Percentiles rank a stretch among this genome's conserved stretches.
phyloP scores from a whole-genome alignment of 2,329 filamentous ascomycete genomes.

The Penicillium sp. region DNA sequence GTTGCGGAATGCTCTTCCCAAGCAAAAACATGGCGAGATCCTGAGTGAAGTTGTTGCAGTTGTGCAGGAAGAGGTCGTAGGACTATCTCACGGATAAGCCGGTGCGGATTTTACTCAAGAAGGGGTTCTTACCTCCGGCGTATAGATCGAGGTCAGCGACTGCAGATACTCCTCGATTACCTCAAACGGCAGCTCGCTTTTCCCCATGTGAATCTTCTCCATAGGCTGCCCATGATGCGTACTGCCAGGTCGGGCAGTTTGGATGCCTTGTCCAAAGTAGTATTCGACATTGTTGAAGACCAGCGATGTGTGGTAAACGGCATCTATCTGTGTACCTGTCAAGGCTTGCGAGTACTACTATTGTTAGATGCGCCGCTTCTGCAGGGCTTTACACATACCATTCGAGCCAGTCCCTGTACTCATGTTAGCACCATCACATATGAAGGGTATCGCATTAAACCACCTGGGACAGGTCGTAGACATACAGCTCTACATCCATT shows the following conservation, averaged over 20 bases:
- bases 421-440: slow-evolving; percentile 25
- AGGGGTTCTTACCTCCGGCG: slow-evolving; percentile 63
- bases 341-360: slow-evolving; percentile 61
- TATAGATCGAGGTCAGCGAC: slow-evolving; percentile 81
- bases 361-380: slow-evolving; percentile 21
- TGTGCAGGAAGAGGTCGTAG: slow-evolving; percentile 88
- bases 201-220: slow-evolving; percentile 74
- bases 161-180: slow-evolving; percentile 87
- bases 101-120: neutral
- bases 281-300: slow-evolving; percentile 86
- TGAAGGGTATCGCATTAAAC: slow-evolving; percentile 26
- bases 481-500: slow-evolving; percentile 78
- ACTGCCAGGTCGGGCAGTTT: slow-evolving; percentile 76
- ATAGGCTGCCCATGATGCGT: slow-evolving; percentile 88
- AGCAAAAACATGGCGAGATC: slow-evolving; percentile 88
- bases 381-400: slow-evolving; percentile 39
- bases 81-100: slow-evolving; percentile 57
- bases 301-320: slow-evolving; percentile 93
- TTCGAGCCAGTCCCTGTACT: slow-evolving; percentile 59
- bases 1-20: slow-evolving; percentile 83
- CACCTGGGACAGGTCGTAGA: slow-evolving; percentile 75
- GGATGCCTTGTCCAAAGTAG: slow-evolving; percentile 85
- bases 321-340: slow-evolving; percentile 77
- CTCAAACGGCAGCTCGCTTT: slow-evolving; percentile 77
- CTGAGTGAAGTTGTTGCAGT: slow-evolving; percentile 98